Evolutionary conservation across 768 basidiomycete genomes (phyloP).

Genomic region (Collybia sordida): DNA sequence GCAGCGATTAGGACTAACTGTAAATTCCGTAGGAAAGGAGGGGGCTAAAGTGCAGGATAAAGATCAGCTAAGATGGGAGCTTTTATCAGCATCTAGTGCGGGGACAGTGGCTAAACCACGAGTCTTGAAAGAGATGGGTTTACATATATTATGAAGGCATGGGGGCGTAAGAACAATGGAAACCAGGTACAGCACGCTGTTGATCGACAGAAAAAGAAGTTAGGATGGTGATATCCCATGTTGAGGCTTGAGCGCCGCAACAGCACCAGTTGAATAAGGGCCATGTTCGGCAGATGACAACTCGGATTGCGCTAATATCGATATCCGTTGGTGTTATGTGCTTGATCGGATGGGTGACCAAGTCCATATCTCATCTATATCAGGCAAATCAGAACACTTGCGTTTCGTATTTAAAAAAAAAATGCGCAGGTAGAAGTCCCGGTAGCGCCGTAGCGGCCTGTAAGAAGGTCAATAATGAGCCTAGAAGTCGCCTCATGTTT

Average conservation of each 20-base stretch:
- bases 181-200: conserved; percentile 33
- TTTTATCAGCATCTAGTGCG: conserved; percentile 28
- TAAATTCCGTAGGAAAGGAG: conserved; percentile 6
- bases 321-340: conserved; percentile 9
- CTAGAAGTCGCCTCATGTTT: conserved; percentile 11
- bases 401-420: background rate
- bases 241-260: conserved; percentile 5
- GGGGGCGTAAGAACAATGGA: conserved; percentile 32
- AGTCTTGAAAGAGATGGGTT: conserved; percentile 13
- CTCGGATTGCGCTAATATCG: conserved; percentile 10
- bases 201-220: conserved; percentile 11
- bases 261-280: conserved; percentile 13
- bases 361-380: conserved; percentile 8
- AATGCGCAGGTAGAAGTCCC: background rate
- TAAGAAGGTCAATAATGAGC: conserved; percentile 2
- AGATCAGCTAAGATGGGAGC: conserved; percentile 10
- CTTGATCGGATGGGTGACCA: conserved; percentile 14
- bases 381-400: conserved; percentile 18
- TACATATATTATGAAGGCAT: conserved; percentile 17
- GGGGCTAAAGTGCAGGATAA: conserved; percentile 16
- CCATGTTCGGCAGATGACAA: conserved; percentile 6
- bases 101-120: conserved; percentile 26
- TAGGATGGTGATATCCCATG: conserved; percentile 4
- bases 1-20: conserved; percentile 6
- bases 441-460: conserved; percentile 1